phyloP scores from a whole-genome alignment of 192 early-diverging fungal species.

The Backusella australiensis region DNA sequence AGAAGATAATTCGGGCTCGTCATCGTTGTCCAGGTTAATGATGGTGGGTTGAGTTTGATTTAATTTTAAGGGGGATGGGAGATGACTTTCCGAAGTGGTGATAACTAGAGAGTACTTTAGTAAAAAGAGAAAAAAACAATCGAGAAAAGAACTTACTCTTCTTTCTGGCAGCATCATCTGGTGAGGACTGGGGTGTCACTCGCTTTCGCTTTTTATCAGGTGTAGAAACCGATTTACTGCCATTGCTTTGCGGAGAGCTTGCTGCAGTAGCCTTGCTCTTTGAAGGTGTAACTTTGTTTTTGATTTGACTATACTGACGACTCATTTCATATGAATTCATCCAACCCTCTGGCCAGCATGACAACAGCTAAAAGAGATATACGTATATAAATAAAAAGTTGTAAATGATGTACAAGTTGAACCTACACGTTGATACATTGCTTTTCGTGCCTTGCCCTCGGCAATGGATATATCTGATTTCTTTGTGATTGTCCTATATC shows the following conservation, averaged over 20 bases:
- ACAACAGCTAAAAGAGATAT: conserved; percentile 34
- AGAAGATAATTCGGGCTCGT: background rate
- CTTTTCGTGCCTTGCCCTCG: conserved; percentile 44
- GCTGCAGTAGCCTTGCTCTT: background rate
- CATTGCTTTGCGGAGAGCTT: background rate
- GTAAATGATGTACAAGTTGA: too few relatives aligned
- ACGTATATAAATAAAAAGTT: background rate
- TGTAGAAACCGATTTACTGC: background rate
- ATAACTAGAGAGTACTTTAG: background rate
- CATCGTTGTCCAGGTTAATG: background rate
- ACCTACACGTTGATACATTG: conserved; percentile 49
- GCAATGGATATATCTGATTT: conserved; percentile 18
- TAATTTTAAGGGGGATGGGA: background rate
- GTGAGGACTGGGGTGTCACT: background rate
- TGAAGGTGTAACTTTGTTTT: conserved; percentile 12
- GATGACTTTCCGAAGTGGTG: background rate
- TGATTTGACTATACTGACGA: conserved; percentile 49
- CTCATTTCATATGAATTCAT: conserved; percentile 57
- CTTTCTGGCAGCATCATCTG: background rate
- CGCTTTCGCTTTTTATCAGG: conserved; percentile 3
- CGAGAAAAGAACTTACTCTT: background rate
- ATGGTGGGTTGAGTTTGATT: background rate
- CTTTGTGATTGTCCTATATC: background rate
- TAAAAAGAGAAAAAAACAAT: background rate
- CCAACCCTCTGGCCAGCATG: conserved; percentile 46